phyloP scores from a whole-genome alignment of 2,329 filamentous ascomycete species.

The Metarhizium album region DNA sequence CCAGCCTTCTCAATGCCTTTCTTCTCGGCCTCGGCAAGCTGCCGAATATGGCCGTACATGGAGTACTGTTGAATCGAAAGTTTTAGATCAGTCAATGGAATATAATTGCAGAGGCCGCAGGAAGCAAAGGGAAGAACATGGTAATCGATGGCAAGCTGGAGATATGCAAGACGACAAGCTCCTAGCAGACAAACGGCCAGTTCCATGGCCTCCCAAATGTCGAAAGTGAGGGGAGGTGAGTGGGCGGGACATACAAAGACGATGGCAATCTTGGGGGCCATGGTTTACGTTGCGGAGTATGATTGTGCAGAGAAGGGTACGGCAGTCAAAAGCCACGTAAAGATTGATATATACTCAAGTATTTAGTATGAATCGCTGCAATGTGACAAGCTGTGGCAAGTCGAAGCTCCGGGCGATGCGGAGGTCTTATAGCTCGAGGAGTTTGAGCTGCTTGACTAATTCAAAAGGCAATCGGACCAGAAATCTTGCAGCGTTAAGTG shows the following conservation, averaged over 20 bases:
- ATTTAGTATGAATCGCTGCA: neutral
- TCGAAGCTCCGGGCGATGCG: neutral
- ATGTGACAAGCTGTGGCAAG: neutral
- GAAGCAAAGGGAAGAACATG: neutral
- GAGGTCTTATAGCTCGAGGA: neutral
- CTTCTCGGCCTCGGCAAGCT: conserved; percentile 82
- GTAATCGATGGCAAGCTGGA: neutral
- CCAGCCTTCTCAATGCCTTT: conserved; percentile 81
- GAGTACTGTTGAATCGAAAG: conserved; percentile 53
- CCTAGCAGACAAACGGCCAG: neutral
- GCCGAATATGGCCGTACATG: conserved; percentile 82
- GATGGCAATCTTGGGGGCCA: conserved; percentile 89
- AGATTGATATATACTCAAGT: neutral
- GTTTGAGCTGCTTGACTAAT: neutral
- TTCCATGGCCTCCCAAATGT: neutral
- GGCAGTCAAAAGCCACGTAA: neutral
- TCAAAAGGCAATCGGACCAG: neutral
- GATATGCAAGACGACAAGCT: neutral
- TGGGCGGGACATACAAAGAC: conserved; percentile 56
- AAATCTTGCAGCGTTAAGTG: neutral
- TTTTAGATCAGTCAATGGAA: neutral
- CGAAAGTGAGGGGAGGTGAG: conserved; percentile 3
- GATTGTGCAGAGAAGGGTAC: neutral
- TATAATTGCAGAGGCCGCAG: neutral
- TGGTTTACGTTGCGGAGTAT: conserved; percentile 30